phyloP scores from a whole-genome alignment of 2,329 filamentous ascomycete species.

The Camillea tinctor region DNA sequence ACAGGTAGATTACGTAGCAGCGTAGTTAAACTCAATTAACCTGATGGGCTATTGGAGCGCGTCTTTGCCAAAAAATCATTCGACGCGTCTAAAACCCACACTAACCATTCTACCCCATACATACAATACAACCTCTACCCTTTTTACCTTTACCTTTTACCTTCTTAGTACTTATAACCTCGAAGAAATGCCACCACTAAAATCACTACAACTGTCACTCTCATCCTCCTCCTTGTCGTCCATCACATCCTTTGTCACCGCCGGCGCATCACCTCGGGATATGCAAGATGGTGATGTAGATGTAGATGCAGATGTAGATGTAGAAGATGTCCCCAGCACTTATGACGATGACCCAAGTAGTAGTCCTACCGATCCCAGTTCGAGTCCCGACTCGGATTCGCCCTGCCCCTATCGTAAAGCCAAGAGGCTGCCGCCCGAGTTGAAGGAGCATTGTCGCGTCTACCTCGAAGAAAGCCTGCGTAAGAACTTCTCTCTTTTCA shows the following conservation, averaged over 20 bases:
- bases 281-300: not conserved
- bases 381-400: not conserved
- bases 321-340: not conserved
- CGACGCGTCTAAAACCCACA: too few species aligned
- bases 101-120: too few species aligned
- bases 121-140: too few species aligned
- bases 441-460: slow-evolving; percentile 66
- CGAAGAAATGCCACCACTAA: not conserved
- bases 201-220: not conserved
- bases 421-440: slow-evolving; percentile 57
- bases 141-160: too few species aligned
- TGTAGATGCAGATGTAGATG: too few species aligned
- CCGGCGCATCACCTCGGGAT: not conserved
- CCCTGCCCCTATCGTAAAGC: slow-evolving; percentile 50
- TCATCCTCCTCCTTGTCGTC: not conserved
- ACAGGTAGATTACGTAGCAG: too few species aligned
- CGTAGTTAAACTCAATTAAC: too few species aligned
- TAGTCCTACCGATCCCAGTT: not conserved
- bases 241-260: not conserved
- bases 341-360: not conserved
- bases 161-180: too few species aligned
- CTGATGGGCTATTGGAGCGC: too few species aligned
- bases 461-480: slow-evolving; percentile 75
- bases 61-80: too few species aligned
- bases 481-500: slow-evolving; percentile 42